Conservation (phyloP, 805 yeast genomes). For the Teunomyces barrocoloradensis region DNA sequence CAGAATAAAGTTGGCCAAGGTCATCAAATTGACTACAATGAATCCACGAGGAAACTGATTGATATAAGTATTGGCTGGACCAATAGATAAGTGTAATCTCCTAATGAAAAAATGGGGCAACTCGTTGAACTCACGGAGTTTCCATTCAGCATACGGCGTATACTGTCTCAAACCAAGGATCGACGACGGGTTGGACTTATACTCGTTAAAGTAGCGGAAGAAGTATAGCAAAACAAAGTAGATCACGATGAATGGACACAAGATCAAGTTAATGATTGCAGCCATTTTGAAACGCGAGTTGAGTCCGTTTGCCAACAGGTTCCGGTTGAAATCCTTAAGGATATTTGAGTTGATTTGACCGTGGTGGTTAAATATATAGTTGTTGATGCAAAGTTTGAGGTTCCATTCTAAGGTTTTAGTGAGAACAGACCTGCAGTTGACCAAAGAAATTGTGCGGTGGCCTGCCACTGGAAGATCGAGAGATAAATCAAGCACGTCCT, state of each 20-base stretch:
- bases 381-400: slow-evolving; percentile 80
- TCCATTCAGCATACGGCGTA: slow-evolving; percentile 95
- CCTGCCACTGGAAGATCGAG: slow-evolving; percentile 23
- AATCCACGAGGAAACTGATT: slow-evolving; percentile 88
- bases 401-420: slow-evolving; percentile 96
- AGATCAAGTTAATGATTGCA: slow-evolving; percentile 75
- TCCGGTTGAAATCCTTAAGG: slow-evolving; percentile 67
- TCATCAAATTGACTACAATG: slow-evolving; percentile 34
- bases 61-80: slow-evolving; percentile 78
- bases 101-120: slow-evolving; percentile 82
- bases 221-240: slow-evolving; percentile 83
- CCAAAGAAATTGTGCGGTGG: background rate
- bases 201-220: slow-evolving; percentile 89
- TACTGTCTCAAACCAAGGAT: slow-evolving; percentile 72
- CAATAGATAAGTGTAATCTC: slow-evolving; percentile 72
- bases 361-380: slow-evolving; percentile 75
- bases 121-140: slow-evolving; percentile 90
- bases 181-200: slow-evolving; percentile 81
- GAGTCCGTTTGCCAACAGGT: slow-evolving; percentile 64
- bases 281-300: slow-evolving; percentile 81
- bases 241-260: slow-evolving; percentile 82
- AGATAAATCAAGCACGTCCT: slow-evolving; percentile 65
- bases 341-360: slow-evolving; percentile 78
- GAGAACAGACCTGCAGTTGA: slow-evolving; percentile 33
- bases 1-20: slow-evolving; percentile 55